A percentile compares a stretch with the other conserved stretches of the same genome.
phyloP scores from a whole-genome alignment of 1,139 yeast genomes.

The Lodderomyces jiufengensis region DNA sequence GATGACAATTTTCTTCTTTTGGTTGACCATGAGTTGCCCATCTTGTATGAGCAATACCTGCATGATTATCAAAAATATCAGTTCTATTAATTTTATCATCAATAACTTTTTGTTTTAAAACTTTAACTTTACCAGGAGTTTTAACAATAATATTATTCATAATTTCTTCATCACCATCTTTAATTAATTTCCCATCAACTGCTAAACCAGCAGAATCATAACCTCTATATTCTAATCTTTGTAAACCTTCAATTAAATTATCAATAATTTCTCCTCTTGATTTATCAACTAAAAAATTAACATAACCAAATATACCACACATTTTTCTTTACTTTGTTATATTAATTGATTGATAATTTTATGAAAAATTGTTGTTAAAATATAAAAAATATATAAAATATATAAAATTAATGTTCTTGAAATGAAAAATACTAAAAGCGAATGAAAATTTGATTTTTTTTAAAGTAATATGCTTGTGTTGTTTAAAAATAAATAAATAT shows the following conservation, averaged over 20 bases:
- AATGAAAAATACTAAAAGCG: too few relatives aligned
- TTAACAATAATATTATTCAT: conserved; percentile 51
- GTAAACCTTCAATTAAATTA: conserved; percentile 86
- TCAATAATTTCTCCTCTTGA: conserved; percentile 90
- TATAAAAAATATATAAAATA: too few relatives aligned
- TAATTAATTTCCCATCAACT: conserved; percentile 78
- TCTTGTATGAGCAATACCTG: conserved; percentile 97
- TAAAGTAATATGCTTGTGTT: too few relatives aligned
- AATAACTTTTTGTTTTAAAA: conserved; percentile 67
- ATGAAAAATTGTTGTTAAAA: too few relatives aligned
- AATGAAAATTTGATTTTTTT: too few relatives aligned
- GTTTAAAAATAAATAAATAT: too few relatives aligned
- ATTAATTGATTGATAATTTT: neutral
- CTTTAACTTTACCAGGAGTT: conserved; percentile 89
- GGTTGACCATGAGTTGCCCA: conserved; percentile 99
- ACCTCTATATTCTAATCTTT: conserved; percentile 94
- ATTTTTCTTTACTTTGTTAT: neutral
- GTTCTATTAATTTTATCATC: conserved; percentile 53
- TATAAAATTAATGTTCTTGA: too few relatives aligned
- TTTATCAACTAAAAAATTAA: conserved; percentile 89
- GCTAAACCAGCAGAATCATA: conserved; percentile 98
- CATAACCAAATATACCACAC: conserved; percentile 97
- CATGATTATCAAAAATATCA: conserved; percentile 75
- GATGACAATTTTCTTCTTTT: conserved; percentile 82
- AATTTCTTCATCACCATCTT: conserved; percentile 18